Base-by-base conservation (phyloP, 371 early-diverging fungal genomes). In the Sporodiniella umbellata region DNA sequence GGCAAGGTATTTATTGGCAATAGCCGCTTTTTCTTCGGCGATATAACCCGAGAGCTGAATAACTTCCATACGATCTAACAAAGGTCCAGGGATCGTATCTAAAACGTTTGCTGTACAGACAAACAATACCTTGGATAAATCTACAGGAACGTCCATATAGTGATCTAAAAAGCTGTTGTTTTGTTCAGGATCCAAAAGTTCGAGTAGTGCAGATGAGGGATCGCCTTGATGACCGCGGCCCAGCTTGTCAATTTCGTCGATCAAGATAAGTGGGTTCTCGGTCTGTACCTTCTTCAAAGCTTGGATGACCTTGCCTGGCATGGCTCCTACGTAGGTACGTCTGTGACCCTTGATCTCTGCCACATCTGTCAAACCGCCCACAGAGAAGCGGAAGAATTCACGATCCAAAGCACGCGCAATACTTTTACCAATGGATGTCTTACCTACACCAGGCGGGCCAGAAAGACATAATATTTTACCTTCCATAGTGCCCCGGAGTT, bases 221-320 rank as follows among this genome's bases (percentile, higher is more conserved):
- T 98, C 97, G 35, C 98, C 98, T 65, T 94, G 96, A 56, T 93
- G 89, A 8, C 96, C 95, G 30, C 92, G 83, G n/a, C 97, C 96
- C 24, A 98, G 79, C 79, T 97, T 98, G 74, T 97, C 99, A 25
- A 98, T 85, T 74, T 98, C 99, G 72, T 98, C 99, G 57, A 98
- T 95, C 72, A 98, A 79, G 48, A 98, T 87, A 33, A 97, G 70
- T 8, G 98, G 98, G 63, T 97, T 97, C 66, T 95, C 95, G 0
- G 96, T 95, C 62, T 97, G 93, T 6, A 96, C 96, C 57, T 94
- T 94, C 68, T 97, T 96, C 40, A 98, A 70, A 1, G 99, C 98
- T 70, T 97, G 98, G 30, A 98, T 87, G 4, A 97, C 93, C 68
- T 97, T 97, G 35, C 99, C 99, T n/a, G 99, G 99, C 99, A 98